Evolutionary conservation across 164 flowering plant genomes (phyloP), one percentile per base, ranked within the genome.

Genomic region (Amborella trichopoda): DNA sequence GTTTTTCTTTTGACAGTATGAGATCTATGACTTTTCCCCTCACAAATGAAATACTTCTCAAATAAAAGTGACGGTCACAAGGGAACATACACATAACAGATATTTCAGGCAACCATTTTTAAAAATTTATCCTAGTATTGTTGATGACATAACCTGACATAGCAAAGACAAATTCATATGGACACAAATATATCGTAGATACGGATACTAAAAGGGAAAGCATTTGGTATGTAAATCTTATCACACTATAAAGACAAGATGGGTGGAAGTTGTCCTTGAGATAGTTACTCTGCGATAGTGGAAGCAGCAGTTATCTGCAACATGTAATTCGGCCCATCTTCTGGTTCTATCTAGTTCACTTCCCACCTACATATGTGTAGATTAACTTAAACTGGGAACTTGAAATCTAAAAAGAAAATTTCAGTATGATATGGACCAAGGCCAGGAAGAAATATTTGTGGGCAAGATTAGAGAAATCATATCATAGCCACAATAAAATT

Each of bases 291-390:
- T 62, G 43, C 88, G 83, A 65, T 81, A 90, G 49, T 90, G 94
- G 62, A 85, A 90, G 68, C 91, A 83, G 55, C 81, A 74, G 56
- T 67, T 85, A 61, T 90, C 97, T 44, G 95, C 95, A 61, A 74
- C 79, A 59, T 86, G 88, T 64, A 76, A 63, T 26, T 64, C 80
- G 32, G 86, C 78, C 95, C 95, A 90, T 40, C 61, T 61, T 72
- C 75, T 77, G 43, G 80, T 75, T 58, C 61, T 63, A 27, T 60
- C 53, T 48, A 83, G 56, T 66, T 81, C 91, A 49, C 59, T 48
- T 28, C 68, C 47, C 38, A 77, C 73, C 97, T 89, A 67, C 3
- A 44, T 11, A 54, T 40, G 44, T 4, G 10, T 23, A 16, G 26
- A 37, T 17, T 14, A 27, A 49, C 43, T 52, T 42, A 37, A n/a